Evolutionary conservation across 2,329 filamentous ascomycete genomes (phyloP).

Genomic region (Alternaria viburni): DNA sequence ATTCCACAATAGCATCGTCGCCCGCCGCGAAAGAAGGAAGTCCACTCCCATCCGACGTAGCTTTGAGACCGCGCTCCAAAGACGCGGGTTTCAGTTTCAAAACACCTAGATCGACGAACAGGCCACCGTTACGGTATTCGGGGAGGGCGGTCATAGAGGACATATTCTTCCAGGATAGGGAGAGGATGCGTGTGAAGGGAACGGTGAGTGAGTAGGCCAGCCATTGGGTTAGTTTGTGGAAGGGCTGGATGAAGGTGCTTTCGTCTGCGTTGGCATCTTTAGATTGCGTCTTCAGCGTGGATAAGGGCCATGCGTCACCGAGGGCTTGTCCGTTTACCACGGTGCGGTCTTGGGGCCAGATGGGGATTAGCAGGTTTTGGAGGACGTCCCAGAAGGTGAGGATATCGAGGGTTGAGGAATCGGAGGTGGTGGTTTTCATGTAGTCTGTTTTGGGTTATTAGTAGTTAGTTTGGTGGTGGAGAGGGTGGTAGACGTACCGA

Average conservation of each 20-base stretch:
- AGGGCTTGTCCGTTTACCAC: slow-evolving; percentile 81
- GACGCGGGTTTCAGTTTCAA: slow-evolving; percentile 74
- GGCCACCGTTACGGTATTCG: slow-evolving; percentile 89
- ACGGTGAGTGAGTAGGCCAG: slow-evolving; percentile 92
- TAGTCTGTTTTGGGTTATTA: slow-evolving; percentile 20
- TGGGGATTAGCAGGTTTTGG: slow-evolving; percentile 80
- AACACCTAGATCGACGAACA: slow-evolving; percentile 84
- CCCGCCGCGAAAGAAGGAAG: slow-evolving; percentile 73
- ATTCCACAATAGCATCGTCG: slow-evolving; percentile 79
- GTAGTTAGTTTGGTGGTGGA: no score
- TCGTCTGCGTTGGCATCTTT: slow-evolving; percentile 50
- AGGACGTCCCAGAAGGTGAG: slow-evolving; percentile 87
- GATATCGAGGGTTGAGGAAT: slow-evolving; percentile 63
- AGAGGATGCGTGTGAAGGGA: slow-evolving; percentile 74
- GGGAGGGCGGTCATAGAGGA: slow-evolving; percentile 87
- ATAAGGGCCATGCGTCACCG: slow-evolving; percentile 91
- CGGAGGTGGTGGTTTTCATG: slow-evolving; percentile 24
- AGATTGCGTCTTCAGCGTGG: slow-evolving; percentile 71
- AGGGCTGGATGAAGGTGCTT: slow-evolving; percentile 74
- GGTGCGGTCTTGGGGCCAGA: slow-evolving; percentile 88
- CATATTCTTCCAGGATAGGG: slow-evolving; percentile 77
- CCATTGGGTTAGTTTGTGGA: slow-evolving; percentile 92
- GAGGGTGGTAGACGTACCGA: no score
- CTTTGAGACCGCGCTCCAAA: slow-evolving; percentile 70
- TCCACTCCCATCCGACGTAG: slow-evolving; percentile 63